Evolutionary conservation across 495 filamentous ascomycete genomes (phyloP).

Genomic region (Jackrogersella multiformis): DNA sequence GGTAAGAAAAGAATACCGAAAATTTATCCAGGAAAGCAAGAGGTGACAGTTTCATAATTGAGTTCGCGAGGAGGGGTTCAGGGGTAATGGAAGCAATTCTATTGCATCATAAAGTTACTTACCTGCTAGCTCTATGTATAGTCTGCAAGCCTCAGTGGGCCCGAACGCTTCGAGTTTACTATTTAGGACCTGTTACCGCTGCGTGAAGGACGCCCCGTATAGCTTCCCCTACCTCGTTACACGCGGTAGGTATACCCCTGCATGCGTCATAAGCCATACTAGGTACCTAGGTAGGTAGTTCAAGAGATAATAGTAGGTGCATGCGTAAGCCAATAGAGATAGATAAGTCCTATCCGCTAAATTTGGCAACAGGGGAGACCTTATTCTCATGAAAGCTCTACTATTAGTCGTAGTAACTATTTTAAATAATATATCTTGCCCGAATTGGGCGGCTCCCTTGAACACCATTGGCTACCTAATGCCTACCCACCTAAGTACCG

Average conservation of each 20-base stretch:
- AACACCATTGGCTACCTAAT: constrained; percentile 20
- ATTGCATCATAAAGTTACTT: constrained; percentile 34
- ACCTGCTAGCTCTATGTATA: not conserved
- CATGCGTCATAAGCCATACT: not conserved
- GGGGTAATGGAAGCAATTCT: constrained; percentile 2
- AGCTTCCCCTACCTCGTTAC: constrained; percentile 3
- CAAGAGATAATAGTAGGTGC: too few species aligned
- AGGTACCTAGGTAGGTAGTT: too few species aligned
- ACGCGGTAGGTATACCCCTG: too few species aligned
- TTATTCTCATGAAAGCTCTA: not conserved
- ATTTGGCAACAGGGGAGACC: too few species aligned
- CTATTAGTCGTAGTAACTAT: not conserved
- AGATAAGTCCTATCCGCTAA: not conserved
- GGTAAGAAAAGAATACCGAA: not conserved
- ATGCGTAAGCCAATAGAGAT: not conserved
- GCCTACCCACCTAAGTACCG: too few species aligned
- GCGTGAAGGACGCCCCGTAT: not conserved
- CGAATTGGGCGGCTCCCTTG: constrained; percentile 13
- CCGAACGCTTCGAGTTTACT: constrained; percentile 30
- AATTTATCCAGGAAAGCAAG: constrained; percentile 2
- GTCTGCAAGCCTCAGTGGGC: constrained; percentile 27
- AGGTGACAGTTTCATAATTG: not conserved
- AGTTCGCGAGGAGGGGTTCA: constrained; percentile 35
- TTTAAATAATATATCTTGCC: not conserved
- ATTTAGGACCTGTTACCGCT: constrained; percentile 22